Base-by-base conservation (phyloP, 1,139 yeast species). In the Blastobotrys elegans region DNA sequence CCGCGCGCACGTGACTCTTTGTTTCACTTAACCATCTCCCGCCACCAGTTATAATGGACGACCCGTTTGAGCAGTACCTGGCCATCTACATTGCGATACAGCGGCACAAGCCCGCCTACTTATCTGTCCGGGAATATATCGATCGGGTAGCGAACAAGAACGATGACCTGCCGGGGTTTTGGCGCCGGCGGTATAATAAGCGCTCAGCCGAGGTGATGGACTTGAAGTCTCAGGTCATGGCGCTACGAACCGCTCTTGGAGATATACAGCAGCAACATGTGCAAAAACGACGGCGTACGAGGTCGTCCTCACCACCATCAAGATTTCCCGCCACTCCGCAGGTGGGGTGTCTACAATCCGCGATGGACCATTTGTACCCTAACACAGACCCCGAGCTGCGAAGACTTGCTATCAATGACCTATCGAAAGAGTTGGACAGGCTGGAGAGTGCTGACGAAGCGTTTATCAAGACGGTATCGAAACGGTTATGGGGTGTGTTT, bases 141-240 rank as follows among this genome's bases (percentile, higher is more conserved):
- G 13, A 16, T 11, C 16, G 8, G 13, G 34, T 40, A 13, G 13
- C 24, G 11, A 24, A 26, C n/a, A 32, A 40, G 20, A 16, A 20
- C n/a, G 39, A 34, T 14, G 54, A 51, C 27, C 43, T 42, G 8
- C 42, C 54, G 1, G 48, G 37, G 24, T 53, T 50, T 41, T 53
- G 56, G 56, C 44, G 54, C 8, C 32, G 36, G 5, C 41, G 52
- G 13, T 50, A 51, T 37, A 48, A 48, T 27, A 17, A 42, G 18
- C 36, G 48, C 18, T 13, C 35, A 2, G 29, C 21, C 3, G 50
- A 50, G 18, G 40, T 51, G 2, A 26, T 39, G n/a, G 38, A 21
- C 13, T 32, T 38, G 22, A 16, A 27, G n/a, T 26, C 31, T 10
- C 31, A 26, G n/a, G 14, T 38, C 11, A 24, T 7, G 14, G 36